These are phyloP conservation scores for Atalantia buxifolia DNA, from an alignment of 345 rosid genomes.

Conservation along the genomic window DNA sequence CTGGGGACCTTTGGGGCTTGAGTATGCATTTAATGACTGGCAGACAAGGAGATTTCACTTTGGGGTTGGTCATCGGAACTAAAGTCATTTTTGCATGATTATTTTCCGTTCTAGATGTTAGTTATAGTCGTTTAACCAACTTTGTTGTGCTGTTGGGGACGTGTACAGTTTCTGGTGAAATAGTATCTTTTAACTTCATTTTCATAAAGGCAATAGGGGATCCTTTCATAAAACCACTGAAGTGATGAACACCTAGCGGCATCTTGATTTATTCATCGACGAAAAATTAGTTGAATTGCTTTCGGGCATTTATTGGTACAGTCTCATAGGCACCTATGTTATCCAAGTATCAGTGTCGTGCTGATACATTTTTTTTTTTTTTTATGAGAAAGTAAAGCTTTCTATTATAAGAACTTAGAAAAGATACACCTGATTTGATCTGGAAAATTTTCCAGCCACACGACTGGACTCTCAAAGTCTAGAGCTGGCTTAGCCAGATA, in stretches of 20 bases:
- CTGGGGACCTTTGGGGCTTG: constrained; percentile 86
- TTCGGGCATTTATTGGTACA: neutral
- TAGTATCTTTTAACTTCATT: neutral
- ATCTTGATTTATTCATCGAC: neutral
- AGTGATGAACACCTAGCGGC: neutral
- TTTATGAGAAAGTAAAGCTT: too few species aligned
- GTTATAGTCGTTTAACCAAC: neutral
- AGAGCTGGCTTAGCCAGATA: too few species aligned
- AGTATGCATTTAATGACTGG: constrained; percentile 78
- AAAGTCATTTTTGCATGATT: neutral
- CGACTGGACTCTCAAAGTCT: too few species aligned
- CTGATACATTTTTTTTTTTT: too few species aligned
- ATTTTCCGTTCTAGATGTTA: neutral
- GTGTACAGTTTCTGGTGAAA: neutral
- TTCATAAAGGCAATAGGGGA: too few species aligned
- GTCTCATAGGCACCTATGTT: too few species aligned
- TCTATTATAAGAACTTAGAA: too few species aligned
- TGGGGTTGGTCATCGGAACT: constrained; percentile 71
- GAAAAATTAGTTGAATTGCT: constrained; percentile 1
- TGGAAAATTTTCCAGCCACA: too few species aligned
- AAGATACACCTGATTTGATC: too few species aligned
- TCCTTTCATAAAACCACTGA: neutral
- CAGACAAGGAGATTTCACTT: constrained; percentile 75
- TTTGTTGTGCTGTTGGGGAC: neutral
- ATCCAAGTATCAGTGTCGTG: neutral